Evolutionary conservation across 139 green algal genomes (phyloP).

Genomic region (Coccomyxa sp.): DNA sequence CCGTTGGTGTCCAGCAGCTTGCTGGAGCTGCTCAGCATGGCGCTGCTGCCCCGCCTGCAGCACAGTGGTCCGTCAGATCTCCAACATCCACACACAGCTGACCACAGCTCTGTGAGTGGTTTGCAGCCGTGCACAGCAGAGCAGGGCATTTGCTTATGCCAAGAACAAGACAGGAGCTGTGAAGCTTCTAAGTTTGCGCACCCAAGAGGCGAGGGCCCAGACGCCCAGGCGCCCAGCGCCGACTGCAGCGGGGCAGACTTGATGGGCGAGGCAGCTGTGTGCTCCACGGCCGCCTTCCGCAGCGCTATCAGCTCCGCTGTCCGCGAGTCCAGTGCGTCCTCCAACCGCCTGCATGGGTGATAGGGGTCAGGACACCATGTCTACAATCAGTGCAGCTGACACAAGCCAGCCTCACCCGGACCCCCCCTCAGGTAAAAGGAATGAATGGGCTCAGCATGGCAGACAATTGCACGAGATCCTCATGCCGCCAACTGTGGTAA

Average conservation of each 20-base stretch:
- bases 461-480: not conserved
- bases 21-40: not conserved
- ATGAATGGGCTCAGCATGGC: no score
- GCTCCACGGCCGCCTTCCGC: conserved; percentile 44
- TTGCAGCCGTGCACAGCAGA: no score
- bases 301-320: conserved; percentile 85
- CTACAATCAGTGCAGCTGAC: no score
- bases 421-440: no score
- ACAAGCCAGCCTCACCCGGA: no score
- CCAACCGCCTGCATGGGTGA: conserved; percentile 67
- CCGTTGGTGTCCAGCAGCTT: not conserved
- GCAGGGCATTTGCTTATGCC: no score
- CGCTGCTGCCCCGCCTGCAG: not conserved
- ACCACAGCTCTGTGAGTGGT: no score
- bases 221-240: conserved; percentile 35
- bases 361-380: no score
- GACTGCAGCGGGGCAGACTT: conserved; percentile 25
- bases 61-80: no score
- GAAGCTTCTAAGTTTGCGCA: not conserved
- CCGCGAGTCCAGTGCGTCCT: conserved; percentile 85
- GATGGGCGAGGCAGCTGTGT: conserved; percentile 17
- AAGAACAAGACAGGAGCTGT: no score
- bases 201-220: not conserved
- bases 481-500: no score
- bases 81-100: no score